Evolutionary conservation across 345 rosid species (phyloP).

Genomic region (Trapa bicornis): DNA sequence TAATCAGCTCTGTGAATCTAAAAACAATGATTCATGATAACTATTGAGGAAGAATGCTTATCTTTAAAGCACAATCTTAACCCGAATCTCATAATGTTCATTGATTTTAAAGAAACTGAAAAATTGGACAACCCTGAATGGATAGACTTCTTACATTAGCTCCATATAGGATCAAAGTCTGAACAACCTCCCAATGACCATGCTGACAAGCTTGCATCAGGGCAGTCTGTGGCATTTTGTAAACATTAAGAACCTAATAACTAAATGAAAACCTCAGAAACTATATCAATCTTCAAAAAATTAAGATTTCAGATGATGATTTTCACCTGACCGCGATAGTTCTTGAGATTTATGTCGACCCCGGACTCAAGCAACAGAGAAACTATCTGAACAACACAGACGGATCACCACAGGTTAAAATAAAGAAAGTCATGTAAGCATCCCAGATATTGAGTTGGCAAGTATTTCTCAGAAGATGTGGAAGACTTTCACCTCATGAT

Average conservation of each 20-base stretch:
- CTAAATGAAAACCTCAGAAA: too few relatives aligned
- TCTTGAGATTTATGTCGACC: constrained; percentile 89
- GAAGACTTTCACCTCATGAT: constrained; percentile 58
- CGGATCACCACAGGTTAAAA: constrained; percentile 8
- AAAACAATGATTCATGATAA: neutral
- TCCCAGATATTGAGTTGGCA: neutral
- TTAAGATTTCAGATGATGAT: neutral
- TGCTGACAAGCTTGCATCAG: constrained; percentile 99
- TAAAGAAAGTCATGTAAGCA: neutral
- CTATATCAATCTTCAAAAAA: neutral
- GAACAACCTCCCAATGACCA: constrained; percentile 98
- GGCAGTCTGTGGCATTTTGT: constrained; percentile 38
- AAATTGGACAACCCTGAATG: neutral
- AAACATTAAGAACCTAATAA: too few relatives aligned
- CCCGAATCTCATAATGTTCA: neutral
- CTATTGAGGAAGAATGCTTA: neutral
- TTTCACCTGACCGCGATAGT: constrained; percentile 94
- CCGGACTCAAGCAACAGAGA: constrained; percentile 91
- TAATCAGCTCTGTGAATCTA: constrained; percentile 89
- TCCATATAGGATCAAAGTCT: constrained; percentile 67
- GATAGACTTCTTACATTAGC: constrained; percentile 53
- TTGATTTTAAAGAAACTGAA: neutral
- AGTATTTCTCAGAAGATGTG: neutral
- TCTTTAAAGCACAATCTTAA: neutral
- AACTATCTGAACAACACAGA: constrained; percentile 49